Base-by-base conservation (phyloP, 192 early-diverging fungal species). In the Glomus cerebriforme region DNA sequence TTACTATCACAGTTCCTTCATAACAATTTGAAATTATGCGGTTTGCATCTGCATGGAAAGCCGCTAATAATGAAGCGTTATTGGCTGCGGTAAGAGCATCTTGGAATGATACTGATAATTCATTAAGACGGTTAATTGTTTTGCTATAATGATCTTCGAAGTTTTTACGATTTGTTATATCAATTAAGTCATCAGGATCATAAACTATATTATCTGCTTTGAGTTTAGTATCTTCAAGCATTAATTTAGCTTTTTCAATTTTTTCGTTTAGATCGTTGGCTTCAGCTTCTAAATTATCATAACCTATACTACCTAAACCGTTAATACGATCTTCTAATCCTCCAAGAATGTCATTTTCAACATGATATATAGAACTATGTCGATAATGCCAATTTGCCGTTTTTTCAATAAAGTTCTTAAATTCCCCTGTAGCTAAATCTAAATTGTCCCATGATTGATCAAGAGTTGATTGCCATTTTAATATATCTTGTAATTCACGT, bases 1-100 rank as follows among this genome's bases (percentile, higher is more conserved):
- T 39, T 29, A 78, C 66, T 35, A 59, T 49, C 19, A 35, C 65
- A 10, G 32, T 35, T 31, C 49, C 77, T 34, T 78, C 77, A 15
- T 37, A 37, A 43, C 77, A 78, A 26, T 19, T 45, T 24, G 24
- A 9, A 26, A 78, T 78, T 26, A 78, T 69, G 10, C 66, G 24
- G 39, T 78, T 27, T 17, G 49, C 77, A 7, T 78, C 77, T 0
- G 77, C 77, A 34, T 69, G 66, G 32, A 78, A 78, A 22, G 77
- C 66, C 24, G 77, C 66, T 49, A 78, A 69, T 24, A 24, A 15
- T 67, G 77, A 78, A 59, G 77, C 77, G 35, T 78, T 78, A n/a
- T 78, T 39, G 0, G 77, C 77, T 49, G 65, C 66, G 17, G 37
- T 59, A 7, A 78, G 47, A 34, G 77, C 77, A 35, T 29, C 35